Percentiles rank a stretch among this genome's conserved stretches.
Conservation (phyloP, 768 basidiomycete genomes). For the Phylloporus arenicola region DNA sequence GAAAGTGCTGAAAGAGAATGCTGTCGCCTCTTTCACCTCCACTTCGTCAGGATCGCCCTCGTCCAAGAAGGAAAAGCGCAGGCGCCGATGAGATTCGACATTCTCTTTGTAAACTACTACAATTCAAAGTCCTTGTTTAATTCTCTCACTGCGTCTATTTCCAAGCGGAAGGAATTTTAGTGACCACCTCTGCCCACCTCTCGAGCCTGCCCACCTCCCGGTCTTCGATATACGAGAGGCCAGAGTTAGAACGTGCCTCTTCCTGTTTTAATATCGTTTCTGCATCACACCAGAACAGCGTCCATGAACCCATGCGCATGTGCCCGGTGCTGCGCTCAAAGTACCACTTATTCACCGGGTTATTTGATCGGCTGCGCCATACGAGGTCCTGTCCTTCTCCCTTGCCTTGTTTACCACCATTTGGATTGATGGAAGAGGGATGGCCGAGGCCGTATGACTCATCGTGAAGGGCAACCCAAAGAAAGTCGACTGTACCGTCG, state of each 20-base stretch:
- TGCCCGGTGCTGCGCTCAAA: conserved; percentile 94
- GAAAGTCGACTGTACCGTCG: conserved; percentile 97
- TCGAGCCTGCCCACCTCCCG: conserved; percentile 72
- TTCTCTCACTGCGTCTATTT: conserved; percentile 29
- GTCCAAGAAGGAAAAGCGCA: conserved; percentile 28
- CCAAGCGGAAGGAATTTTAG: conserved; percentile 79
- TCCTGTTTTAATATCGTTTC: conserved; percentile 77
- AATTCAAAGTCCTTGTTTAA: background rate
- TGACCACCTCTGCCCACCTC: conserved; percentile 63
- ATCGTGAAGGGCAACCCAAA: conserved; percentile 98
- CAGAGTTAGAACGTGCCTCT: conserved; percentile 57
- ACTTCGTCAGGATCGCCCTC: conserved; percentile 25
- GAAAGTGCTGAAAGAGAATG: conserved; percentile 35
- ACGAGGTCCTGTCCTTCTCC: conserved; percentile 93
- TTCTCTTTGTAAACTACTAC: background rate
- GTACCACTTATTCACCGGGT: conserved; percentile 99
- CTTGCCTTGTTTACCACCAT: conserved; percentile 84
- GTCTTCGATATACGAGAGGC: conserved; percentile 65
- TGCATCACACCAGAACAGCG: conserved; percentile 97
- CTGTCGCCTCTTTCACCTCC: conserved; percentile 22
- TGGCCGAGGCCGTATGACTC: conserved; percentile 96
- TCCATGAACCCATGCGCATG: conserved; percentile 79
- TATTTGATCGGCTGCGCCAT: conserved; percentile 89
- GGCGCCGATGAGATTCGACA: conserved; percentile 13
- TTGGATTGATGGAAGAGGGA: conserved; percentile 90